These are phyloP conservation scores for Hemileccinum impolitum DNA, from an alignment of 768 basidiomycete species.

Conservation along the genomic window DNA sequence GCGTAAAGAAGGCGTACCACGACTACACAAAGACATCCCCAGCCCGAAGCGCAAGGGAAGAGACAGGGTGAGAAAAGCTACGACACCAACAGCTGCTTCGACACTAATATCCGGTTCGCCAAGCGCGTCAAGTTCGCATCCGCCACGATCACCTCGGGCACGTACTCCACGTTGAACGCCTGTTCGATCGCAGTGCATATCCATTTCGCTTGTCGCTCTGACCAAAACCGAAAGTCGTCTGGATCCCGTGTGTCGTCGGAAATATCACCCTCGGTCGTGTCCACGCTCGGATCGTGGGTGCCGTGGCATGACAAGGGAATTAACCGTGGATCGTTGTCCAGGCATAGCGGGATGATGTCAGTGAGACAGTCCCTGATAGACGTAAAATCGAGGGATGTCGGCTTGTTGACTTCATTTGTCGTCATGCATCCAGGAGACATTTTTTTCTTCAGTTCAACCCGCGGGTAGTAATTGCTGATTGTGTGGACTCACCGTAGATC, in stretches of 20 bases:
- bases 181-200: conserved; percentile 78
- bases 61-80: conserved; percentile 1
- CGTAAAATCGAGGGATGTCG: conserved; percentile 56
- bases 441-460: background rate
- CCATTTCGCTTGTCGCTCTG: conserved; percentile 82
- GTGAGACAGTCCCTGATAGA: conserved; percentile 65
- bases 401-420: conserved; percentile 62
- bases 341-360: conserved; percentile 78
- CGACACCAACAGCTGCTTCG: conserved; percentile 53
- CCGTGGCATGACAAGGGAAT: conserved; percentile 67
- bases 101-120: conserved; percentile 78
- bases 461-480: background rate
- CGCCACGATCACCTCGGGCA: conserved; percentile 85
- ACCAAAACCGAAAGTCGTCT: conserved; percentile 96
- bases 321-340: conserved; percentile 82
- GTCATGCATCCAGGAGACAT: background rate
- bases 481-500: conserved; percentile 66
- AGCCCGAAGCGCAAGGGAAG: background rate
- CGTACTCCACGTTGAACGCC: conserved; percentile 86
- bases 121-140: conserved; percentile 90
- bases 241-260: conserved; percentile 54
- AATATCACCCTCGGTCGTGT: conserved; percentile 5
- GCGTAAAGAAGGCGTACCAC: too few relatives aligned
- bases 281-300: conserved; percentile 18
- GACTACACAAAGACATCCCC: background rate